phyloP scores from a whole-genome alignment of 2,329 filamentous ascomycete genomes.

The Harringtonia aguacate region DNA sequence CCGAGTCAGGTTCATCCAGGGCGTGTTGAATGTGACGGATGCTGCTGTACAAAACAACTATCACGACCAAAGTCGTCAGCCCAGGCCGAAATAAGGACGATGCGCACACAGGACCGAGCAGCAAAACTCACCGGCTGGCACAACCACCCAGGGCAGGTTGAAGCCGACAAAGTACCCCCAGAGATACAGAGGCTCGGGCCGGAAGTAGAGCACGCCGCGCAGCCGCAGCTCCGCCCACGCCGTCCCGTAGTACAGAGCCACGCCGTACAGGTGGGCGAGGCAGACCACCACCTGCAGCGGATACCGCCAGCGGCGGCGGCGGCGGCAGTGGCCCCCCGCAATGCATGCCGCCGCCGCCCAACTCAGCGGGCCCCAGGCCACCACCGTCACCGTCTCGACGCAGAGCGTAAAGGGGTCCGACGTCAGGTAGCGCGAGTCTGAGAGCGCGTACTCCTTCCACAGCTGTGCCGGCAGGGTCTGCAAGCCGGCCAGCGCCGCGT shows the following conservation, averaged over 20 bases:
- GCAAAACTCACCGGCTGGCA: slow-evolving; percentile 42
- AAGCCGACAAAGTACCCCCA: slow-evolving; percentile 54
- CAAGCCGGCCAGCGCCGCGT: slow-evolving; percentile 51
- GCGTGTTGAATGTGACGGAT: not conserved
- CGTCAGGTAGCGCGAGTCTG: slow-evolving; percentile 78
- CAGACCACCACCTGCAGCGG: slow-evolving; percentile 39
- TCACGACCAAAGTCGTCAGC: too few species aligned
- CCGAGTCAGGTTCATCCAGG: not conserved
- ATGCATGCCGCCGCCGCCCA: slow-evolving; percentile 37
- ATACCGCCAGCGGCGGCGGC: slow-evolving; percentile 31
- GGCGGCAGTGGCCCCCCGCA: slow-evolving; percentile 15
- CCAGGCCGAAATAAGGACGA: too few species aligned
- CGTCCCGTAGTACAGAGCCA: slow-evolving; percentile 52
- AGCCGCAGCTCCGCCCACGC: slow-evolving; percentile 36
- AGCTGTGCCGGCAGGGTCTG: slow-evolving; percentile 72
- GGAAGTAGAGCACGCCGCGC: slow-evolving; percentile 37
- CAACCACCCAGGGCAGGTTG: slow-evolving; percentile 49
- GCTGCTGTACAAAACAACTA: slow-evolving; percentile 6
- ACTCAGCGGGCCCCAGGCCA: slow-evolving; percentile 49
- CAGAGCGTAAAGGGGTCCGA: slow-evolving; percentile 77
- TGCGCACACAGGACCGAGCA: not conserved
- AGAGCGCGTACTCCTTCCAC: slow-evolving; percentile 87
- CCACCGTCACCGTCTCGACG: slow-evolving; percentile 71
- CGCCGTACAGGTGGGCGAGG: slow-evolving; percentile 47
- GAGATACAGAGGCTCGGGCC: slow-evolving; percentile 50